Conservation (phyloP, 1,284 basidiomycete genomes). For the Cryptococcus amylolentus region DNA sequence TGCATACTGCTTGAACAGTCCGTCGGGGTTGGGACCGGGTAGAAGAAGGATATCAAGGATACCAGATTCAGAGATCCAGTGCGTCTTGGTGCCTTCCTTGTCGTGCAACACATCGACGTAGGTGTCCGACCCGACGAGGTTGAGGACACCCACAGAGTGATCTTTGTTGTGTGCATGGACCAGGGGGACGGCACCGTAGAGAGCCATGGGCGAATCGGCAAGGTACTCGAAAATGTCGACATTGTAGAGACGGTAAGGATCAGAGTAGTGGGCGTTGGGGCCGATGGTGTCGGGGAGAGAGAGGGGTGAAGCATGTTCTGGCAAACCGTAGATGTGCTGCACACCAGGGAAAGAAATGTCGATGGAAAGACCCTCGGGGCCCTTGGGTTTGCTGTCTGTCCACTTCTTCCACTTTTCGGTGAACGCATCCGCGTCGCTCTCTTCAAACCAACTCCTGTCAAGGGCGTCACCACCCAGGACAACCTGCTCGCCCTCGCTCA, state of each 20-base stretch:
- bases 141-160: slow-evolving; percentile 85
- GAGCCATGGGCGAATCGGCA: slow-evolving; percentile 81
- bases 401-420: slow-evolving; percentile 82
- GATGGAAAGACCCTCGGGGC: slow-evolving; percentile 83
- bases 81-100: slow-evolving; percentile 65
- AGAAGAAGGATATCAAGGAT: slow-evolving; percentile 92
- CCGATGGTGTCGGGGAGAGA: slow-evolving; percentile 72
- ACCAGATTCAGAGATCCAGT: slow-evolving; percentile 96
- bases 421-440: slow-evolving; percentile 77
- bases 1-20: slow-evolving; percentile 82
- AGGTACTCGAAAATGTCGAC: slow-evolving; percentile 97
- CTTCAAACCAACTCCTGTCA: slow-evolving; percentile 75
- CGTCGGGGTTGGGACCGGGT: slow-evolving; percentile 76
- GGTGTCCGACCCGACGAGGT: slow-evolving; percentile 87
- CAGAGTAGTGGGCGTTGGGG: slow-evolving; percentile 63
- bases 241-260: slow-evolving; percentile 95
- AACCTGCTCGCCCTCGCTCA: slow-evolving; percentile 42
- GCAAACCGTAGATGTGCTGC: slow-evolving; percentile 87
- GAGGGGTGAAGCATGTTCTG: slow-evolving; percentile 90
- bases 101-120: slow-evolving; percentile 86
- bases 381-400: slow-evolving; percentile 93
- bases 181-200: slow-evolving; percentile 88
- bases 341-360: slow-evolving; percentile 93
- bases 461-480: slow-evolving; percentile 51
- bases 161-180: slow-evolving; percentile 82